Base-by-base conservation (phyloP, 208 protist species). In the Acanthamoeba triangularis region DNA sequence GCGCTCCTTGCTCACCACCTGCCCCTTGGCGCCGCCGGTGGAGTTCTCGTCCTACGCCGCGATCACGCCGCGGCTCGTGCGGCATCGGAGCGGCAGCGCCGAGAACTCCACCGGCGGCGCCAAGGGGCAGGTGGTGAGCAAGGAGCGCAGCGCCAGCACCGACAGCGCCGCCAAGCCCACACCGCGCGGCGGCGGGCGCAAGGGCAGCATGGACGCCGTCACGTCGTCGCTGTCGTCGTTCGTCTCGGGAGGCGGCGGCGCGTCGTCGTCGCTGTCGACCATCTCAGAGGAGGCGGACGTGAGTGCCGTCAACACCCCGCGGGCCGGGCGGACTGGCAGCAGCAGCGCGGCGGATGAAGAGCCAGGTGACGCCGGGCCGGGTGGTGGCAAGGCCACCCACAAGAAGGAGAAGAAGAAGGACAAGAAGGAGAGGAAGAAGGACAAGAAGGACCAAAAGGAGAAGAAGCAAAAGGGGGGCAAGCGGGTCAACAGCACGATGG, bases 171-270 rank as follows among this genome's bases (percentile, higher is more conserved):
- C 49, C 63, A 67, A 76, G 28, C 72, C 33, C 72, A 10, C 72
- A 35, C n/a, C n/a, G 23, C 63, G 63, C 6, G n/a, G 63, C 30
- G 11, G 30, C 72, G 72, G 72, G 20, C 72, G 72, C 37, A 80
- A 80, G 72, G 72, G 72, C 72, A 80, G 72, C 72, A 28, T 80
- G 35, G 72, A 80, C 72, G 72, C 72, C 41, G 72, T 7, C 37
- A 28, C 30, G 23, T 49, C 35, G 1, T 80, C 72, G 37, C 72
- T 80, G 28, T 80, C 72, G 23, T 41, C 72, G 72, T 33, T 80
- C 16, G 41, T 49, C 18, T 49, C 72, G 5, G 72, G 35, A 4
- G n/a, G 28, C 37, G 72, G 69, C 69, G 69, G 69, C 8, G 8
- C 69, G 30, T 78, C 72, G 72, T 80, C 72, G 7, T 80, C 72